A percentile compares a stretch with the other conserved stretches of the same genome.
phyloP scores from a whole-genome alignment of 148 eudicot species.

The Camellia lanceoleosa region DNA sequence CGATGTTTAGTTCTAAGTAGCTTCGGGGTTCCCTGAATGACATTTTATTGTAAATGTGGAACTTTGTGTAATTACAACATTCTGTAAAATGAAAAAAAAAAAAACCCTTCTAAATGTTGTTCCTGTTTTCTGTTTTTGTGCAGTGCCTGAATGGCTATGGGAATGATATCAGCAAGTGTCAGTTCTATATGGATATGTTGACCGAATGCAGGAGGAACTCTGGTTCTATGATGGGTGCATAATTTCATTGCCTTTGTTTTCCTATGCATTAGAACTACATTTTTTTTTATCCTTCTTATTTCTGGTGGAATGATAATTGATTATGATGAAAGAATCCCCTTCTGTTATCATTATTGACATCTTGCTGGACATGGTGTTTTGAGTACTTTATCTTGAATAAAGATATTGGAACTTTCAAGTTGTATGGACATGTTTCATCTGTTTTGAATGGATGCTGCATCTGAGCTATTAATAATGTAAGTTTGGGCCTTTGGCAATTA shows the following conservation, averaged over 20 bases:
- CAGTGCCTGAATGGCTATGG: constrained; percentile 72
- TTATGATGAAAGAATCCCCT: background rate
- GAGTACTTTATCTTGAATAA: background rate
- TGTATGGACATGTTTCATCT: background rate
- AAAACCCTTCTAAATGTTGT: background rate
- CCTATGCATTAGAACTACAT: background rate
- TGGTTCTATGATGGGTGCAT: constrained; percentile 47
- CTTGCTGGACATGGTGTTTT: background rate
- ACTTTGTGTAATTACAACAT: background rate
- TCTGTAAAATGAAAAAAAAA: background rate
- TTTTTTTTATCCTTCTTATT: background rate
- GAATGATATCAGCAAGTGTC: constrained; percentile 81
- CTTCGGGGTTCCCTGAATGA: background rate
- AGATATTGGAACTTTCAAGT: background rate
- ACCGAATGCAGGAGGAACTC: constrained; percentile 69
- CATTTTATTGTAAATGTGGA: background rate
- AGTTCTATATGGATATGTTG: constrained; percentile 93
- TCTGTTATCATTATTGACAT: background rate
- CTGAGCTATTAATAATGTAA: background rate
- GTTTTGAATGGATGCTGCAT: background rate
- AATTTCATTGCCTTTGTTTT: constrained; percentile 1
- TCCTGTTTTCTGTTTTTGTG: constrained; percentile 6
- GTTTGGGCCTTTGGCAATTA: background rate
- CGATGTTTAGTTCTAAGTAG: background rate
- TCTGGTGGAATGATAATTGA: background rate